Evolutionary conservation across 139 green algal species (phyloP), one percentile per base, ranked within the genome.

Genomic region (Eudorina sp.): DNA sequence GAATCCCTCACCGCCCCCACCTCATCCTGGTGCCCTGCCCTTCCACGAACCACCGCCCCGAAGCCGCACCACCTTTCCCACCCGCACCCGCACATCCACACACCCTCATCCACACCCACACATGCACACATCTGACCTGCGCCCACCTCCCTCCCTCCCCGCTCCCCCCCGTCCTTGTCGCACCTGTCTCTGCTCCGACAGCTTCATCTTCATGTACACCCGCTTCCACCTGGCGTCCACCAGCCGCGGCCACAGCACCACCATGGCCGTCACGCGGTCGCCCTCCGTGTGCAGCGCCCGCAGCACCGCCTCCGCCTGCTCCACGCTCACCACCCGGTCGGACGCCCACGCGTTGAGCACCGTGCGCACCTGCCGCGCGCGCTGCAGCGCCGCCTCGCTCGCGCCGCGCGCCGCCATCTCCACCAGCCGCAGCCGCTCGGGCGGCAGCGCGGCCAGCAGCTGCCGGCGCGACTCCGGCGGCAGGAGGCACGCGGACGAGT

Each of bases 231-330:
- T 25, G 1, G 88, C 77, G 45, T 90, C 85, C n/a, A 83, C 48
- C 4, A 91, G 43, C 4, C 79, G 79, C 40, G 53, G 36, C 90
- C 90, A 93, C 53, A 93, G 88, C 29, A 69, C 46, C 45, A 92
- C 84, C 31, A 78, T 43, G 0, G 77, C 89, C n/a, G 43, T 60
- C 69, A 80, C 72, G 45, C 77, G 80, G 85, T 86, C 81, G 51
- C 34, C 53, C 79, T 89, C 86, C 58, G 72, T 85, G 53, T 77
- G 43, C 53, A 93, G 66, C 0, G 36, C 6, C 5, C 6, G 19
- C 36, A 93, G 81, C 13, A 91, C 82, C 3, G 41, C 43, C 2
- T 19, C 74, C 53, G 53, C 76, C 76, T 85, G 78, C 55, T 55
- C 27, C 40, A 38, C 43, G 55, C 25, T 90, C 23, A 92, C 11